These are phyloP conservation scores for Apiosordaria backusii DNA, from an alignment of 495 filamentous ascomycete species.

Conservation along the genomic window DNA sequence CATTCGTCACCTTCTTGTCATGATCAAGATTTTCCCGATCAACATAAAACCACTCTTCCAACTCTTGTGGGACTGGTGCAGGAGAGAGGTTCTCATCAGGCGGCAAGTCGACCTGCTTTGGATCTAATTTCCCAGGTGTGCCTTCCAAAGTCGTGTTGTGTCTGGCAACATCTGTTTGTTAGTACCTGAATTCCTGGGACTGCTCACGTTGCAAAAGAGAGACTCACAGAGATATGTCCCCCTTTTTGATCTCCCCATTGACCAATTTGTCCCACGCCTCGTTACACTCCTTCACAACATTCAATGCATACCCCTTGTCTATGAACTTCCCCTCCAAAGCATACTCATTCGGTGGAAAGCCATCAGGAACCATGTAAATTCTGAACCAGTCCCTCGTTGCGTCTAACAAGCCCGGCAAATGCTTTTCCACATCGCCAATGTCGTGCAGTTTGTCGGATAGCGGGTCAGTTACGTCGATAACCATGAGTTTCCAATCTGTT, in stretches of 20 bases:
- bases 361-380: slow-evolving; percentile 28
- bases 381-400: slow-evolving; percentile 31
- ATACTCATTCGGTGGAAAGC: slow-evolving; percentile 16
- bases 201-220: not conserved
- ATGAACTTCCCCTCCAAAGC: slow-evolving; percentile 19
- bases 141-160: slow-evolving; percentile 26
- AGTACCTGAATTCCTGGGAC: not conserved
- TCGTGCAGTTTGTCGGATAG: slow-evolving; percentile 23
- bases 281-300: slow-evolving; percentile 19
- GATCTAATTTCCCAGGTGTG: slow-evolving; percentile 26
- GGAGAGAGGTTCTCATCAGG: slow-evolving; percentile 23
- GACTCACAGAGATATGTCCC: slow-evolving; percentile 18
- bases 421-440: slow-evolving; percentile 26
- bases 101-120: slow-evolving; percentile 19
- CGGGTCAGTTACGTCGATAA: slow-evolving; percentile 29
- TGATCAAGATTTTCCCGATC: slow-evolving; percentile 3
- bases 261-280: slow-evolving; percentile 24
- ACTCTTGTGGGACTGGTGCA: slow-evolving; percentile 1
- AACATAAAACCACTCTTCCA: slow-evolving; percentile 16
- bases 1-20: not conserved
- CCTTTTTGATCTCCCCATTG: slow-evolving; percentile 18
- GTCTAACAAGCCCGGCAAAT: slow-evolving; percentile 28
- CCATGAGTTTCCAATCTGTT: slow-evolving; percentile 39
- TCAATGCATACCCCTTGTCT: slow-evolving; percentile 15
- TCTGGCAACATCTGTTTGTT: slow-evolving; percentile 11